Evolutionary conservation across 345 rosid species (phyloP), one percentile per base, ranked within the genome.

Genomic region (Camelina neglecta): DNA sequence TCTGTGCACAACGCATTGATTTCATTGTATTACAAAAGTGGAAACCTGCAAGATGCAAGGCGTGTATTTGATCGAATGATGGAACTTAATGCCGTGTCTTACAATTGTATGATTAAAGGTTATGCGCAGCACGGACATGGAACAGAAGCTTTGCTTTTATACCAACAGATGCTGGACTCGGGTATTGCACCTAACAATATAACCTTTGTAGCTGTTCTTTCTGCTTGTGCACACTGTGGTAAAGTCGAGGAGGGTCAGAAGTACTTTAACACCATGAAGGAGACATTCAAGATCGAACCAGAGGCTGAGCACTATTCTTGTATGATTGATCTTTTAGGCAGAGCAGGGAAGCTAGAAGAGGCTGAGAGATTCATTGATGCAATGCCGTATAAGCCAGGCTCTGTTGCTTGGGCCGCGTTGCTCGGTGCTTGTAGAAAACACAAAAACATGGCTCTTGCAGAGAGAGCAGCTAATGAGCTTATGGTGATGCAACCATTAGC

Each of bases 271-370:
- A 74, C 87, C 72, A 94, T 92, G 95, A 85, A 78, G 73, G 86
- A 84, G 54, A 82, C 60, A 47, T 92, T 88, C 71, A 85, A 82
- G 58, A 84, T 91, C 15, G 88, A 90, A 71, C 96, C 98, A 71
- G 95, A 92, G 77, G 84, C 81, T 48, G 95, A 92, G 72, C 98
- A 94, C 74, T 94, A 87, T 83, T 84, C 94, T 8, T 92, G 97
- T 79, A 90, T 94, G 95, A 86, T 90, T 15, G 97, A 92, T 89
- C 83, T 92, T 65, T 57, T 94, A 39, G 90, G 95, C 36, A 84
- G 97, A 68, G 91, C 96, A 20, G 96, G 98, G 39, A 82, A 89
- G 81, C 81, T 94, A 65, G 78, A 42, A 31, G 95, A 90, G 81
- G 97, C 97, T 13, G 91, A 86, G 85, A 88, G 76, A 62, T 83